These are phyloP conservation scores for Pyrus betulifolia DNA, from an alignment of 306 rosid genomes.

Conservation along the genomic window DNA sequence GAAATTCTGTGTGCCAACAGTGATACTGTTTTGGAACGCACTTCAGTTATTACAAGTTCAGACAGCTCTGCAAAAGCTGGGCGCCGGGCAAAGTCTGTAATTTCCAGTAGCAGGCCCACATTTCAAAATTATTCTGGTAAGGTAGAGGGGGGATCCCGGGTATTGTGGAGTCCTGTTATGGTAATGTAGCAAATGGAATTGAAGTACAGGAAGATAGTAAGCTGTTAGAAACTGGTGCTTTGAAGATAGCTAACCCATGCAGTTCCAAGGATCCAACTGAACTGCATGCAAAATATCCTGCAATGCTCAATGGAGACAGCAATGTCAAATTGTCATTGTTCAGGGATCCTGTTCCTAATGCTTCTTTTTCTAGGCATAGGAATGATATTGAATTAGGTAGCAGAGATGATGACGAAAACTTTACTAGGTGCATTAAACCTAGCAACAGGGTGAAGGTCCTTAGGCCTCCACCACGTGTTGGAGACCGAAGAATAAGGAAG, in stretches of 20 bases:
- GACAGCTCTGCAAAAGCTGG: slow-evolving; percentile 32
- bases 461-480: slow-evolving; percentile 46
- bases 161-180: slow-evolving; percentile 39
- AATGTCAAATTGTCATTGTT: slow-evolving; percentile 36
- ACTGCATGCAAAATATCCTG: slow-evolving; percentile 31
- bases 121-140: slow-evolving; percentile 27
- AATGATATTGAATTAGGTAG: slow-evolving; percentile 56
- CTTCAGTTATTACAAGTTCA: slow-evolving; percentile 32
- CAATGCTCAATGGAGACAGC: slow-evolving; percentile 25
- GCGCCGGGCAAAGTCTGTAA: slow-evolving; percentile 34
- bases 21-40: slow-evolving; percentile 34
- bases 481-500: slow-evolving; percentile 61
- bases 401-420: slow-evolving; percentile 87
- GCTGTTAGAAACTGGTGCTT: slow-evolving; percentile 27
- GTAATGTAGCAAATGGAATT: slow-evolving; percentile 36
- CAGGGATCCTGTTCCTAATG: slow-evolving; percentile 38
- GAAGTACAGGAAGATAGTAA: slow-evolving; percentile 20
- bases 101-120: slow-evolving; percentile 29
- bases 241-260: slow-evolving; percentile 31
- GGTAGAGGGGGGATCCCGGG: slow-evolving; percentile 31
- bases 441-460: slow-evolving; percentile 50
- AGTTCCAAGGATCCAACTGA: slow-evolving; percentile 43
- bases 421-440: slow-evolving; percentile 47
- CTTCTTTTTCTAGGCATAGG: slow-evolving; percentile 51
- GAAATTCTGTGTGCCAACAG: slow-evolving; percentile 24